Evolutionary conservation across 2,329 filamentous ascomycete genomes (phyloP), one percentile per base, ranked within the genome.

Genomic region (Diplodia intermedia): DNA sequence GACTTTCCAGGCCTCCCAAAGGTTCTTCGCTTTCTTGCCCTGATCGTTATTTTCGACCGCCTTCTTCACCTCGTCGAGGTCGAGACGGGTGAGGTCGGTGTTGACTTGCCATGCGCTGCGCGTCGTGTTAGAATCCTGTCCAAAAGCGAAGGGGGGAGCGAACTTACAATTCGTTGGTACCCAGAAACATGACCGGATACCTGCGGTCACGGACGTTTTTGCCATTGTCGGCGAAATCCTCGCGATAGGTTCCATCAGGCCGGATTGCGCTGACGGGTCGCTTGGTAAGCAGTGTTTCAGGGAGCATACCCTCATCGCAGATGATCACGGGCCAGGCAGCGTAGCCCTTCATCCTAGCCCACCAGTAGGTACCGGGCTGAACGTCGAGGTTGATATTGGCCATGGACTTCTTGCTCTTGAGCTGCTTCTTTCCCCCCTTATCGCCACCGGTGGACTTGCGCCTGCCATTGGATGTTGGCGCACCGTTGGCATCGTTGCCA

Each of bases 141-240:
- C 29, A 9, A 47, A n/a, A 4, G 31, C n/a, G 11, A 66, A 29
- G 26, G 33, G n/a, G 40, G 12, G n/a, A 33, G 26, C 4, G 57
- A 47, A 88, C 94, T 88, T 83, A 99, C 95, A 99, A 98, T 85
- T 98, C 94, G 75, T 98, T 97, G 47, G 94, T 97, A 71, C 88
- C 85, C 62, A 98, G 83, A 78, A 97, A 98, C 94, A 98, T 97
- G 76, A 98, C 89, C 5, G 94, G 92, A 78, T 93, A 98, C 36
- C 91, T 93, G 71, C 94, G 88, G 79, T 97, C 93, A 70, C 90
- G 88, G 52, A 87, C 89, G 72, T 93, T 91, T 83, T 95, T 95
- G 74, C 92, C 94, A 69, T 91, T 94, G 74, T 97, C 93, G 50
- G 89, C 88, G 76, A 92, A 97, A 71, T 94, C 91, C 69, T 93